A percentile compares a stretch with the other conserved stretches of the same genome.
phyloP scores from a whole-genome alignment of 2,329 filamentous ascomycete species.

The Talaromyces funiculosus region DNA sequence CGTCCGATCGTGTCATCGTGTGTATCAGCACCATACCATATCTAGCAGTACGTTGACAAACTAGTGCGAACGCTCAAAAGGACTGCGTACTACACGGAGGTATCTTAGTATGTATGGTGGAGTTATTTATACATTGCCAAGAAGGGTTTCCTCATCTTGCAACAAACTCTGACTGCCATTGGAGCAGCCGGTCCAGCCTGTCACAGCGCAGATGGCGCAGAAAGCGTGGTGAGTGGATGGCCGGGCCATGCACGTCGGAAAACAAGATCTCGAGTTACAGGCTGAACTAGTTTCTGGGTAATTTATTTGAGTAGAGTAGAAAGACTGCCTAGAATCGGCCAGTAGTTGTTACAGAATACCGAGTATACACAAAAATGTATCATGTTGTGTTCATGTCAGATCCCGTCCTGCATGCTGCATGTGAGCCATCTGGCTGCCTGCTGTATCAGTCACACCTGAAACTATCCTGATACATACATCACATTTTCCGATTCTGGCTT shows the following conservation, averaged over 20 bases:
- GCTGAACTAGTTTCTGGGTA: neutral
- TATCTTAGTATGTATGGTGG: neutral
- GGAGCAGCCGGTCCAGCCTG: neutral
- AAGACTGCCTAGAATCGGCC: neutral
- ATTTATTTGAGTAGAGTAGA: neutral
- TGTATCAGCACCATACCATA: neutral
- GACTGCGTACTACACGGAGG: neutral
- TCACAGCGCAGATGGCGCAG: neutral
- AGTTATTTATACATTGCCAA: neutral
- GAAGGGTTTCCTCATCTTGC: neutral
- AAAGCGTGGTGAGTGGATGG: neutral
- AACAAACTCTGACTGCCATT: neutral
- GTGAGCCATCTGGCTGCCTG: neutral
- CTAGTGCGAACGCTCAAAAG: neutral
- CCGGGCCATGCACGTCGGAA: neutral
- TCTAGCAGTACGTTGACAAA: no score
- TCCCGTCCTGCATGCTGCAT: neutral
- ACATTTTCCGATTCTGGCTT: neutral
- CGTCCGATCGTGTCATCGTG: neutral
- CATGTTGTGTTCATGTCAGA: neutral
- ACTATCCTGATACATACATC: neutral
- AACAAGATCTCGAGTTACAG: neutral
- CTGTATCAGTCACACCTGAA: conserved; percentile 3
- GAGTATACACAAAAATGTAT: neutral
- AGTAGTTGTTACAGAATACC: neutral